Conservation (phyloP, 345 rosid genomes). For the Melastoma malabathricum region DNA sequence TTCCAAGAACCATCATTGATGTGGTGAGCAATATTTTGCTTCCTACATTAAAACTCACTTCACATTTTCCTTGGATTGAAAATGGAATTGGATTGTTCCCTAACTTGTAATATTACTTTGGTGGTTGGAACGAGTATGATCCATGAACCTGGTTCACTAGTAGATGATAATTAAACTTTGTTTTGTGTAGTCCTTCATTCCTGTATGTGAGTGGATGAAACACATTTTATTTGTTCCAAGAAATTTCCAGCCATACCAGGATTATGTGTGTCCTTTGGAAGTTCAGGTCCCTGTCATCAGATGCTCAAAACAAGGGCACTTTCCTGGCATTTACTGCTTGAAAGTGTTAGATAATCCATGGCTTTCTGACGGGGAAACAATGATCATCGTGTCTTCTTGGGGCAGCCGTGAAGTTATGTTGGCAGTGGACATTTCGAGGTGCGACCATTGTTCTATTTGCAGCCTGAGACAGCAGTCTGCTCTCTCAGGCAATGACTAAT, state of each 20-base stretch:
- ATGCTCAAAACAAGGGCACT: conserved; percentile 53
- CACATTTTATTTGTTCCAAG: background rate
- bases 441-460: conserved; percentile 2
- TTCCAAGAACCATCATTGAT: conserved; percentile 35
- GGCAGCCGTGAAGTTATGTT: conserved; percentile 58
- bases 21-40: conserved; percentile 36
- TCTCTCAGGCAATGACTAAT: background rate
- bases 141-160: too few species aligned
- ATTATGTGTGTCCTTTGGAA: too few species aligned
- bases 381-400: conserved; percentile 68
- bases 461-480: background rate
- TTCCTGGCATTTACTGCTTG: conserved; percentile 73
- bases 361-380: conserved; percentile 80
- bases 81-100: background rate
- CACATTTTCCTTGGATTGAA: background rate
- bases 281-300: conserved; percentile 54
- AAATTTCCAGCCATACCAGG: too few species aligned
- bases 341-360: conserved; percentile 47
- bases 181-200: too few species aligned
- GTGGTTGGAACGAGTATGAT: too few species aligned
- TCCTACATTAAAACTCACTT: background rate
- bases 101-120: background rate
- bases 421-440: conserved; percentile 61
- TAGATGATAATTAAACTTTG: too few species aligned
- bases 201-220: background rate